Conservation (phyloP, 345 rosid species). For the Litchi chinensis region DNA sequence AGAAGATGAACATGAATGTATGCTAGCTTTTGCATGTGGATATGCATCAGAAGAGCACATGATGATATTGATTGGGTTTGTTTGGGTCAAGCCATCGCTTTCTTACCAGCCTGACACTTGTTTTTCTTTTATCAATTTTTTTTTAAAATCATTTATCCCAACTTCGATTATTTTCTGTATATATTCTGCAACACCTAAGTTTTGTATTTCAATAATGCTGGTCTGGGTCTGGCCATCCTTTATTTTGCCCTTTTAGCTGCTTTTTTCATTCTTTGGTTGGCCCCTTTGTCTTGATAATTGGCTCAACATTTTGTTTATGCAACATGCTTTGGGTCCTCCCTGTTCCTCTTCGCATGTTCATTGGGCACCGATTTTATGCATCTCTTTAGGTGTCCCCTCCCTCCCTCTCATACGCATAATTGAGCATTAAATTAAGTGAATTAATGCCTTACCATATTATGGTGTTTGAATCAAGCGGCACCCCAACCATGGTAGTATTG, state of each 20-base stretch:
- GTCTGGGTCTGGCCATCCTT: background rate
- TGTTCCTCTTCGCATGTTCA: conserved; percentile 21
- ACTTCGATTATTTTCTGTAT: conserved; percentile 7
- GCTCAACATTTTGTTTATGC: conserved; percentile 3
- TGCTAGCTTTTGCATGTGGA: conserved; percentile 43
- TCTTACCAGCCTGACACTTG: background rate
- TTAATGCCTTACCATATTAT: conserved; percentile 10
- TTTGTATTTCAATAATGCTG: conserved; percentile 16
- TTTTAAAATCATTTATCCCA: conserved; percentile 9
- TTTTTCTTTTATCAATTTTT: background rate
- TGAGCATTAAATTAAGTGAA: background rate
- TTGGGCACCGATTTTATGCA: background rate
- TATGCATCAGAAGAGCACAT: conserved; percentile 40
- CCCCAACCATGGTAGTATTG: background rate
- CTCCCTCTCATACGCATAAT: background rate
- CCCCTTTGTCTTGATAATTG: conserved; percentile 14
- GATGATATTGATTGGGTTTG: conserved; percentile 10
- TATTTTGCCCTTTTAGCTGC: background rate
- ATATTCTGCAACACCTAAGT: background rate
- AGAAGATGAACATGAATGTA: conserved; percentile 30
- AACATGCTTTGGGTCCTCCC: conserved; percentile 30
- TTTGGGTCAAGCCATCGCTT: conserved; percentile 26
- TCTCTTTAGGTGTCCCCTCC: background rate
- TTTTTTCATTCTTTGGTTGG: background rate
- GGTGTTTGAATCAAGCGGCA: conserved; percentile 12